phyloP scores from a whole-genome alignment of 768 basidiomycete genomes.

The Suillus clintonianus region DNA sequence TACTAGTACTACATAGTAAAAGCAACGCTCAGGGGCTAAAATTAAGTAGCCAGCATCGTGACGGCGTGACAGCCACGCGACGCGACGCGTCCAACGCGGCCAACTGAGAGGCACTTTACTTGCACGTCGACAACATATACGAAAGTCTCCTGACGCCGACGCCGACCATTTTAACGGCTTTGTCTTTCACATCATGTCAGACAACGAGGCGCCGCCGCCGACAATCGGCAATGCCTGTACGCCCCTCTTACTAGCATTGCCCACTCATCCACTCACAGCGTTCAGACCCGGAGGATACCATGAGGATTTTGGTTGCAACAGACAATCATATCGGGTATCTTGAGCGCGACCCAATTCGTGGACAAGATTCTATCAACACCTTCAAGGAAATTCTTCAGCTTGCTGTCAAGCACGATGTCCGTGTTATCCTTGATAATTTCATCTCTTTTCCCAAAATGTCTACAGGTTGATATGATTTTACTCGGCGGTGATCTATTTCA shows the following conservation, averaged over 20 bases:
- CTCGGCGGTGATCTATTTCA: conserved; percentile 97
- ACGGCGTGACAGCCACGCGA: not conserved
- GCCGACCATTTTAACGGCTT: not conserved
- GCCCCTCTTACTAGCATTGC: not conserved
- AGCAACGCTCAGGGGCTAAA: not conserved
- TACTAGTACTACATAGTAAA: not conserved
- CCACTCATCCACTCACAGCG: not conserved
- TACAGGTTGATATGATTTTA: conserved; percentile 91
- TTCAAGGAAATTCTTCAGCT: conserved; percentile 93
- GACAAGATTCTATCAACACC: conserved; percentile 93
- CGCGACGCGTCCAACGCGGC: conserved; percentile 1
- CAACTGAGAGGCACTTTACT: not conserved
- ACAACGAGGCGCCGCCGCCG: not conserved
- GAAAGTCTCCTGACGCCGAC: not conserved
- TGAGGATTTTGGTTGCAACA: conserved; percentile 86
- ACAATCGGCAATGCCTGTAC: not conserved
- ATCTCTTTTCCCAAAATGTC: not conserved
- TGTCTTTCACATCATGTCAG: not conserved
- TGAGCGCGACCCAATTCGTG: conserved; percentile 92
- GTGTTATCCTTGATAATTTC: conserved; percentile 26
- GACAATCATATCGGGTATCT: conserved; percentile 96
- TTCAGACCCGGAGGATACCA: conserved; percentile 64
- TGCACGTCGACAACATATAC: too few species aligned
- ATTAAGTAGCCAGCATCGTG: not conserved
- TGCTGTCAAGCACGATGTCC: conserved; percentile 83